Evolutionary conservation across 208 protist species (phyloP), one percentile per base, ranked within the genome.

Genomic region (Trypanosoma grayi): DNA sequence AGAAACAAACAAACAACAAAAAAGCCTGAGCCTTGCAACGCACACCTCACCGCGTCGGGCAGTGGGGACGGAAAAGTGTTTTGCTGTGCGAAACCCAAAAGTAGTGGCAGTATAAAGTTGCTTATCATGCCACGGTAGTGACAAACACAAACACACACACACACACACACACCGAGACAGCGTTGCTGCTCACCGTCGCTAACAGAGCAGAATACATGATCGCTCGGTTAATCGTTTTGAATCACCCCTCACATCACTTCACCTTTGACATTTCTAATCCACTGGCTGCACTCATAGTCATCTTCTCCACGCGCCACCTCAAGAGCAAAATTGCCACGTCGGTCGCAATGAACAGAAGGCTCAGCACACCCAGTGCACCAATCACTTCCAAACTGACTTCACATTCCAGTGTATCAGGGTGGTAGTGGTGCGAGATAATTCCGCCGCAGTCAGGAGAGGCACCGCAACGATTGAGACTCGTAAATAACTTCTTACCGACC

Each of bases 391-490:
- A 18, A 22, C 57, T 77, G 41, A 58, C 47, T 1, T 59, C 45
- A 72, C 82, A 92, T 13, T 44, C 25, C 44, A 89, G 58, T 18
- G 66, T 81, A 16, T 75, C 52, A 11, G 47, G n/a, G 34, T 85
- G 24, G 56, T 82, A 87, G 34, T 31, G 24, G 61, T 83, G 81
- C 0, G 62, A 24, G 13, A 89, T 59, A 5, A 79, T 24, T 18
- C 25, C 37, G 0, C 45, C 43, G 44, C 82, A 89, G 4, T 69
- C 56, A 4, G 56, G 33, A 43, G 69, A 58, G 0, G 40, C 57
- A 7, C 58, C 79, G 27, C 85, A 89, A 8, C 40, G 66, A 20
- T 92, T 89, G 2, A 92, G 31, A 11, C 76, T 75, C 13, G 47
- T 41, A 36, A 78, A 83, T 33, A 70, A 81, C 1, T 40, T 50